Conservation (phyloP, 2,329 filamentous ascomycete genomes). For the Pyrenophora graminea region DNA sequence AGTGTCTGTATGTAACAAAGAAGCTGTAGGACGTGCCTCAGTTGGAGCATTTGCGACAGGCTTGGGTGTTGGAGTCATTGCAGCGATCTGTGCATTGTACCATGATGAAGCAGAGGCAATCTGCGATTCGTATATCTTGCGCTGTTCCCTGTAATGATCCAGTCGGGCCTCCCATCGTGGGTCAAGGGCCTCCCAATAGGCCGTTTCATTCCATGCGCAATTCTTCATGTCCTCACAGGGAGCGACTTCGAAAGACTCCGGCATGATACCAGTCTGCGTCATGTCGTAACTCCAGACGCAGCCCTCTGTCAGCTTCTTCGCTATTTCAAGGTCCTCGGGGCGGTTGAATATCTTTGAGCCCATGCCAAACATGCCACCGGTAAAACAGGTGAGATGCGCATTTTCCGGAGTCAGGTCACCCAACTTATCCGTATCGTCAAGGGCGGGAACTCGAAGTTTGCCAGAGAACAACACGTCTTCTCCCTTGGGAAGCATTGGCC, state of each 20-base stretch:
- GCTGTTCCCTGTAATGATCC: slow-evolving; percentile 32
- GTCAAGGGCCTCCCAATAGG: slow-evolving; percentile 48
- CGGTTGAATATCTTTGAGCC: slow-evolving; percentile 64
- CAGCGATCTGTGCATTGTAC: slow-evolving; percentile 35
- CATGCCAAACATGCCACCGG: slow-evolving; percentile 71
- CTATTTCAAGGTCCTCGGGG: slow-evolving; percentile 60
- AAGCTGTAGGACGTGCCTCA: slow-evolving; percentile 22
- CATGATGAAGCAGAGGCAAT: slow-evolving; percentile 38
- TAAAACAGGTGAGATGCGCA: slow-evolving; percentile 71
- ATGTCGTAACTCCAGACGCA: slow-evolving; percentile 66
- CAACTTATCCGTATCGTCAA: slow-evolving; percentile 26
- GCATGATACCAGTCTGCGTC: slow-evolving; percentile 64
- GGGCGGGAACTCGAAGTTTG: slow-evolving; percentile 43
- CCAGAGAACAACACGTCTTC: slow-evolving; percentile 52
- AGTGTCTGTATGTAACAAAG: slow-evolving; percentile 24
- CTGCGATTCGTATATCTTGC: slow-evolving; percentile 44
- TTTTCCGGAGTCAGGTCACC: slow-evolving; percentile 44
- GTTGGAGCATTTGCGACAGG: slow-evolving; percentile 10
- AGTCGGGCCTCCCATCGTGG: slow-evolving; percentile 37
- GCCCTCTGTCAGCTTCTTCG: slow-evolving; percentile 63
- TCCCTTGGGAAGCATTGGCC: slow-evolving; percentile 55
- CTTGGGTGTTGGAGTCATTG: slow-evolving; percentile 29
- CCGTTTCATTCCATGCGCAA: slow-evolving; percentile 53
- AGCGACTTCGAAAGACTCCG: slow-evolving; percentile 60
- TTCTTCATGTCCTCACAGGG: slow-evolving; percentile 50